phyloP scores from a whole-genome alignment of 2,329 filamentous ascomycete species.

The Pyrenophora teres region DNA sequence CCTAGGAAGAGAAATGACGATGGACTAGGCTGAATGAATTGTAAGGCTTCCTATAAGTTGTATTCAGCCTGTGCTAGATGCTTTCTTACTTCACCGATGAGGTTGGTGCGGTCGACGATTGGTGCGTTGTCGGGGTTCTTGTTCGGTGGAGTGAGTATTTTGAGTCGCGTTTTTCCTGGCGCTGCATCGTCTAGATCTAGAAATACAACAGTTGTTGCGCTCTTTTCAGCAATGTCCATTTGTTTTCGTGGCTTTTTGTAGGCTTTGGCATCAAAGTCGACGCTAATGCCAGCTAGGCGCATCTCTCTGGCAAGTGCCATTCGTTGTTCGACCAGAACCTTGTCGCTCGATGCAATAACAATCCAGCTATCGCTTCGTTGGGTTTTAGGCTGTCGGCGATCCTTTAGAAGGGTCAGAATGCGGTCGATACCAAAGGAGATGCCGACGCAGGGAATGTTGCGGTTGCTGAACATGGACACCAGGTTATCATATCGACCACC shows the following conservation, averaged over 20 bases:
- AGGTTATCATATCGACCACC: constrained; percentile 74
- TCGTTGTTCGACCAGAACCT: constrained; percentile 77
- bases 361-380: constrained; percentile 74
- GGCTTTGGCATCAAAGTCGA: constrained; percentile 82
- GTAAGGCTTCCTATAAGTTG: neutral
- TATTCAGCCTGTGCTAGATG: constrained; percentile 12
- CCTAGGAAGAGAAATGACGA: neutral
- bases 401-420: constrained; percentile 85
- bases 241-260: constrained; percentile 83
- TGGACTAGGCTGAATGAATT: neutral
- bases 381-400: constrained; percentile 69
- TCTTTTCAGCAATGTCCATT: constrained; percentile 79
- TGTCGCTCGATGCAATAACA: constrained; percentile 78
- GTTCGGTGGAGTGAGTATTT: constrained; percentile 77
- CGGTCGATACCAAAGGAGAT: constrained; percentile 90
- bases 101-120: constrained; percentile 64
- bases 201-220: constrained; percentile 75
- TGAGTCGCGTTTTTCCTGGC: constrained; percentile 78
- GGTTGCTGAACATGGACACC: constrained; percentile 84
- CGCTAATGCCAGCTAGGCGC: constrained; percentile 84
- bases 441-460: constrained; percentile 82
- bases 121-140: constrained; percentile 71
- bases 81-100: constrained; percentile 64
- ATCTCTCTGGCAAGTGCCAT: constrained; percentile 74
- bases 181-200: constrained; percentile 77